Evolutionary conservation across 495 filamentous ascomycete genomes (phyloP).

Genomic region (Penicillium salamii): DNA sequence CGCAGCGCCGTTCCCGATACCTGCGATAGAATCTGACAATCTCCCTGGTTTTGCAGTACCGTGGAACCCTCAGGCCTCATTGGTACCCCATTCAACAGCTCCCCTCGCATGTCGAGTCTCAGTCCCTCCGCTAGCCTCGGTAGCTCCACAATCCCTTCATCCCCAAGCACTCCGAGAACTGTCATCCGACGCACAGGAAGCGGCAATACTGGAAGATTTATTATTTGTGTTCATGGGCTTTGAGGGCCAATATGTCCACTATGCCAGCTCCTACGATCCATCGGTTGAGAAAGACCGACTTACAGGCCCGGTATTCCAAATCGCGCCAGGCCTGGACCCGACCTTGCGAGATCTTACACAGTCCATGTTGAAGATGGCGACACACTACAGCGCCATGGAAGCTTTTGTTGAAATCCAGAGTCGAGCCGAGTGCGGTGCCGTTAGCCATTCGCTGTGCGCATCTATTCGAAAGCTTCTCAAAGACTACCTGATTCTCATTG

Average conservation of each 20-base stretch:
- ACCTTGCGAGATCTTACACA: constrained; percentile 82
- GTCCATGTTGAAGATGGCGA: constrained; percentile 93
- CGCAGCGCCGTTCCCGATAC: neutral
- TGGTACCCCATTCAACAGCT: constrained; percentile 82
- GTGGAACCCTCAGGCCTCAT: constrained; percentile 81
- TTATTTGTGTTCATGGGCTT: constrained; percentile 98
- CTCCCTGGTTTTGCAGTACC: constrained; percentile 36
- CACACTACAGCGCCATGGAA: constrained; percentile 85
- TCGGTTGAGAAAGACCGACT: constrained; percentile 80
- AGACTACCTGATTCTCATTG: constrained; percentile 88
- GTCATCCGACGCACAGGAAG: constrained; percentile 77
- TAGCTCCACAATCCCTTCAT: constrained; percentile 66
- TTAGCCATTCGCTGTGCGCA: constrained; percentile 93
- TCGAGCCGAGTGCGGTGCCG: constrained; percentile 88
- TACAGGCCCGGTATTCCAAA: constrained; percentile 73
- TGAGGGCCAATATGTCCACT: constrained; percentile 95
- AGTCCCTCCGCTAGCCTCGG: constrained; percentile 71
- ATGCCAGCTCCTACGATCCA: constrained; percentile 76
- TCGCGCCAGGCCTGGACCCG: constrained; percentile 82
- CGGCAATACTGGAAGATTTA: constrained; percentile 82
- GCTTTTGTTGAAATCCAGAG: constrained; percentile 93
- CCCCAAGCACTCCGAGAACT: constrained; percentile 70
- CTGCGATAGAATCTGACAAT: constrained; percentile 16
- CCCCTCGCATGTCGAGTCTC: constrained; percentile 86
- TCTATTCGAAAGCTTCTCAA: constrained; percentile 87